These are phyloP conservation scores for Chrysanthemum seticuspe DNA, from an alignment of 129 eudicot genomes.

Conservation along the genomic window DNA sequence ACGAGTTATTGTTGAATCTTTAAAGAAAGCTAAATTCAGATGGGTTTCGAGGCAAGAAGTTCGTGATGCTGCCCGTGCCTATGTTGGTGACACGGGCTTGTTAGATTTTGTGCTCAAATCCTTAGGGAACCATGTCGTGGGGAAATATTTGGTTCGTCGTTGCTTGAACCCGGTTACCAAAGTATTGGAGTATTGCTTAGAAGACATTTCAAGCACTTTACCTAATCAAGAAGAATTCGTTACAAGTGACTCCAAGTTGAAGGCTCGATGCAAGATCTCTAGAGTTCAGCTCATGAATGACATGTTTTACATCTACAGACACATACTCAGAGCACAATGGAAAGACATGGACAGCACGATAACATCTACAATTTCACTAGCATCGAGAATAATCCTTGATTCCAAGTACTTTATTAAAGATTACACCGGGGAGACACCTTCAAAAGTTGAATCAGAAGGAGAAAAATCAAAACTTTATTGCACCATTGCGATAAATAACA, in stretches of 20 bases:
- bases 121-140: conserved; percentile 86
- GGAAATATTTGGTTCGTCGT: conserved; percentile 80
- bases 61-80: conserved; percentile 88
- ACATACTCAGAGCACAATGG: conserved; percentile 51
- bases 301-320: conserved; percentile 53
- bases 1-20: conserved; percentile 76
- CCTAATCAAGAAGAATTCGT: conserved; percentile 47
- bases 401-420: conserved; percentile 71
- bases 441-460: conserved; percentile 27
- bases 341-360: conserved; percentile 33
- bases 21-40: conserved; percentile 67
- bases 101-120: conserved; percentile 94
- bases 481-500: conserved; percentile 35
- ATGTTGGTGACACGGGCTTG: conserved; percentile 94
- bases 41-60: conserved; percentile 98
- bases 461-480: conserved; percentile 45
- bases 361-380: conserved; percentile 46
- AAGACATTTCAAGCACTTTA: conserved; percentile 58
- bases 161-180: conserved; percentile 93
- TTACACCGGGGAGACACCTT: conserved; percentile 24
- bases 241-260: conserved; percentile 34
- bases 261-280: conserved; percentile 46
- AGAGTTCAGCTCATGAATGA: conserved; percentile 74
- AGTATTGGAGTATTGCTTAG: conserved; percentile 87
- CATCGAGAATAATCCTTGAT: conserved; percentile 80